Conservation (phyloP, 2,329 filamentous ascomycete species). For the Karstenula rhodostoma region DNA sequence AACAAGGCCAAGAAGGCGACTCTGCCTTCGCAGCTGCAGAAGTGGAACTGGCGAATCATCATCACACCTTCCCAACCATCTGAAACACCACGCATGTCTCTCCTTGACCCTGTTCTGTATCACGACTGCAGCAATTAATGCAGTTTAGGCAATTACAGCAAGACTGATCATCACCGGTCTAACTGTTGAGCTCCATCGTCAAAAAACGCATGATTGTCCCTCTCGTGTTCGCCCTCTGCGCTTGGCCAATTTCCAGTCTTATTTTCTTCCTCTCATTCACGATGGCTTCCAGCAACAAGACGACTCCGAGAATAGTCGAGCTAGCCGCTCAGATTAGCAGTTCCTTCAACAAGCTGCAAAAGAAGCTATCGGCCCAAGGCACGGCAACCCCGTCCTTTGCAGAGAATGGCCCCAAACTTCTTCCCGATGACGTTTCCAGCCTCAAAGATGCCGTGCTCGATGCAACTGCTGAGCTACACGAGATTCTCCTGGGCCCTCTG, state of each 20-base stretch:
- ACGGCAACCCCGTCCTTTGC: constrained; percentile 22
- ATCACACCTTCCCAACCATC: neutral
- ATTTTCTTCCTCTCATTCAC: constrained; percentile 12
- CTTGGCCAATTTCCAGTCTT: constrained; percentile 15
- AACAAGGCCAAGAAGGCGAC: neutral
- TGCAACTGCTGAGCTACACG: constrained; percentile 26
- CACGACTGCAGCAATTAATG: neutral
- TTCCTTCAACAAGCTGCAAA: constrained; percentile 21
- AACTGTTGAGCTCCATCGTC: neutral
- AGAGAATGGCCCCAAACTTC: constrained; percentile 14
- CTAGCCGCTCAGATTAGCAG: constrained; percentile 24
- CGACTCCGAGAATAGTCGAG: constrained; percentile 24
- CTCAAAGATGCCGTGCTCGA: constrained; percentile 22
- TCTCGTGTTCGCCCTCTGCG: constrained; percentile 9
- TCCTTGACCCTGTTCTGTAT: neutral
- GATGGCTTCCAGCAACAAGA: constrained; percentile 17
- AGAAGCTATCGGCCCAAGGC: constrained; percentile 22
- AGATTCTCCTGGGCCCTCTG: constrained; percentile 24
- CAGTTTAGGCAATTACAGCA: neutral
- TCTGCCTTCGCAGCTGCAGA: neutral
- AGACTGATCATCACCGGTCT: neutral
- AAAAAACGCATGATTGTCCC: neutral
- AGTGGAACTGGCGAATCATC: neutral
- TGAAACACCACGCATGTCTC: neutral
- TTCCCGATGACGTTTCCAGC: constrained; percentile 16